Evolutionary conservation across 768 basidiomycete species (phyloP), one percentile per base, ranked within the genome.

Genomic region (Pulveroboletus ravenelii): DNA sequence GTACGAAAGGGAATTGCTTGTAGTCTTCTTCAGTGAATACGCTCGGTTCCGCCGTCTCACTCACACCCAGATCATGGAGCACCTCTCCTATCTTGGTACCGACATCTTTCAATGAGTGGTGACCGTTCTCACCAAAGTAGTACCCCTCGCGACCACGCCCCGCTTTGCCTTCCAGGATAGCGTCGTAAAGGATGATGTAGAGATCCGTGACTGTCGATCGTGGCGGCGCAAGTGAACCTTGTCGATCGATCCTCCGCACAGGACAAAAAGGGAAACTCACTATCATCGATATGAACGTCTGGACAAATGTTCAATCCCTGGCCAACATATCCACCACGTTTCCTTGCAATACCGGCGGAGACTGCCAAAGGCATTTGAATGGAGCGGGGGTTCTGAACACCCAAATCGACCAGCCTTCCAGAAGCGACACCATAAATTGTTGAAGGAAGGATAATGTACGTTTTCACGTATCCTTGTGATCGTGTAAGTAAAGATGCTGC

Each of bases 301-400:
- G 78, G 74, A 86, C 85, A 87, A 5, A 79, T 37, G 45, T 85
- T 82, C 58, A 74, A 68, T 2, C 87, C 86, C 40, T 72, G 53
- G 0, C 84, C 85, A 9, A 86, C 71, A 59, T 81, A 68, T 14
- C 82, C 84, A 0, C 71, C 80, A n/a, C 74, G 72, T 6, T 76
- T 77, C 37, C 85, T 73, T 46, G 59, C 67, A 25, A 84, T 53
- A 15, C 75, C 56, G 0, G 71, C 74, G 6, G 65, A 60, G 53
- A 85, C 71, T 1, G 80, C 58, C 3, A 29, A 12, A 3, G 85
- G 84, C 12, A 87, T 74, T 51, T 83, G 82, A 10, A 73, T 64
- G 0, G 85, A 86, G 42, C 76, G 68, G 0, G 67, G 55, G 55
- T 87, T 80, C 35, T 78, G 73, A 6, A 50, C 15, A 17, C 62